Evolutionary conservation across 495 filamentous ascomycete species (phyloP).

Genomic region (Penicillium pulvis): DNA sequence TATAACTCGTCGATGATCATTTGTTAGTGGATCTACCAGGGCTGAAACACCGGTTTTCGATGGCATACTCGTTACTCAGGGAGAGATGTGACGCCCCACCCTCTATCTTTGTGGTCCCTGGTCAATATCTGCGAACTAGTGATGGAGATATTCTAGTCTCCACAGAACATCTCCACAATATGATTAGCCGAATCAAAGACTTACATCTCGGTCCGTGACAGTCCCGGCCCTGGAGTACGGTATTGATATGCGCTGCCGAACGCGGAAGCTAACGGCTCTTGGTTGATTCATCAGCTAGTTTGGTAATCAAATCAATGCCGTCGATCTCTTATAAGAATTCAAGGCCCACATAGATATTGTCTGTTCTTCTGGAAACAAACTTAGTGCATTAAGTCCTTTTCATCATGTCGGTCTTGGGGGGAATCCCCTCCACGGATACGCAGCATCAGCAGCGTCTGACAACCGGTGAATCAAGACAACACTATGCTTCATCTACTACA

Average conservation of each 20-base stretch:
- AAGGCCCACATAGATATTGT: not conserved
- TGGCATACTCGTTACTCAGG: not conserved
- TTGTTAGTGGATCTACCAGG: not conserved
- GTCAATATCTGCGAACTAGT: not conserved
- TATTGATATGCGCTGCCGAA: not conserved
- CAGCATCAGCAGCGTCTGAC: constrained; percentile 5
- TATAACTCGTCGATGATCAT: not conserved
- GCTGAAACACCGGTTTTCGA: not conserved
- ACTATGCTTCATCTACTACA: not conserved
- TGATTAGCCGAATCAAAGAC: no score
- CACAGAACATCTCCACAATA: not conserved
- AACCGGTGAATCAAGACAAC: not conserved
- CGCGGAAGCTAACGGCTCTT: not conserved
- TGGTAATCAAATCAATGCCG: not conserved
- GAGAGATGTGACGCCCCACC: not conserved
- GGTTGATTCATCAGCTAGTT: not conserved
- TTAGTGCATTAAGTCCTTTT: not conserved
- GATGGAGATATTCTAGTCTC: not conserved
- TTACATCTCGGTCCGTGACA: no score
- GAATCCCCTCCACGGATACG: constrained; percentile 3
- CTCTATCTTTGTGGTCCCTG: not conserved
- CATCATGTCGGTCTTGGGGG: constrained; percentile 12
- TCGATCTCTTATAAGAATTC: not conserved
- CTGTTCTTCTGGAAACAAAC: not conserved
- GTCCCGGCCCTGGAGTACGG: no score